These are phyloP conservation scores for Sarocladium kiliense DNA, from an alignment of 2,329 filamentous ascomycete genomes.

Conservation along the genomic window DNA sequence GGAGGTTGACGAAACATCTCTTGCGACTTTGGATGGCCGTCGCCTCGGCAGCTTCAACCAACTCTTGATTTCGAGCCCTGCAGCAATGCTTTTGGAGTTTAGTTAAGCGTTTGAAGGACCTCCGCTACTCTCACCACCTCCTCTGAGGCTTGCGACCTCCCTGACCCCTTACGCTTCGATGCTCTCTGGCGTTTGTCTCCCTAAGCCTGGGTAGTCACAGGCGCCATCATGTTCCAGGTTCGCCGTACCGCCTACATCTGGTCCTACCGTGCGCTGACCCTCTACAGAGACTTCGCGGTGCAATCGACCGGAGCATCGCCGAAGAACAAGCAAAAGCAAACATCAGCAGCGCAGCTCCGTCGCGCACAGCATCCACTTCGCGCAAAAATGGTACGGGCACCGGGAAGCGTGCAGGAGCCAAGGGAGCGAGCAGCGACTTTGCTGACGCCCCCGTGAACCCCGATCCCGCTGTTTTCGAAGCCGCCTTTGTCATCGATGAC, in stretches of 20 bases:
- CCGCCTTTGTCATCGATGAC: slow-evolving; percentile 81
- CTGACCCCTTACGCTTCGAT: background rate
- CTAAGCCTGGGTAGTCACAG: background rate
- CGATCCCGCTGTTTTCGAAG: slow-evolving; percentile 84
- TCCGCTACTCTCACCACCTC: background rate
- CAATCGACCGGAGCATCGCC: slow-evolving; percentile 81
- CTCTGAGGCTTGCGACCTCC: background rate
- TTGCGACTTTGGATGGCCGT: background rate
- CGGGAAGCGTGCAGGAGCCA: slow-evolving; percentile 28
- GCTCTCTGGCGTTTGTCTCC: background rate
- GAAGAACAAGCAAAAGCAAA: slow-evolving; percentile 73
- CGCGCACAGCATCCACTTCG: slow-evolving; percentile 31
- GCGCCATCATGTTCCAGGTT: slow-evolving; percentile 16
- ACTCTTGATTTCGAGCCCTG: no score
- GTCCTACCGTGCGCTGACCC: background rate
- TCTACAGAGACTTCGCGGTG: slow-evolving; percentile 70
- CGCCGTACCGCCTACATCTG: background rate
- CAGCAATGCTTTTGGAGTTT: background rate
- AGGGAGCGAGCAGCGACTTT: slow-evolving; percentile 29
- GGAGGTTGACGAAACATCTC: background rate
- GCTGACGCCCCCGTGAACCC: slow-evolving; percentile 48
- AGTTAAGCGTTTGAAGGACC: background rate
- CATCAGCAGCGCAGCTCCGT: slow-evolving; percentile 33
- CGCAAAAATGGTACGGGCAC: slow-evolving; percentile 33
- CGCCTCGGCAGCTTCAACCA: background rate